These are phyloP conservation scores for Seiridium cupressi DNA, from an alignment of 2,329 filamentous ascomycete species.

Conservation along the genomic window DNA sequence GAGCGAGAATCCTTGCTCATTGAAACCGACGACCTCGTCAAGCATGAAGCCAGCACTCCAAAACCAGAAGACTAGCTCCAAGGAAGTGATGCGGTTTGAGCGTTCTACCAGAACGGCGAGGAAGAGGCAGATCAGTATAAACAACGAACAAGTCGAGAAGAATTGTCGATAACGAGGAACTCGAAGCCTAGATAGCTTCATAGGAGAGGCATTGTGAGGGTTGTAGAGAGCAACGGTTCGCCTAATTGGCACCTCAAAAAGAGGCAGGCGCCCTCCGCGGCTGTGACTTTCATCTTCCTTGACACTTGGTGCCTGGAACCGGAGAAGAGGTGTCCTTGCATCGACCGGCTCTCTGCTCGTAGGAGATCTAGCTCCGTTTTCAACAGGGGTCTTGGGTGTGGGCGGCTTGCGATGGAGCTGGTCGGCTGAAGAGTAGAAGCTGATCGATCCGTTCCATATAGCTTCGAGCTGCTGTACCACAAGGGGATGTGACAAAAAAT, in stretches of 20 bases:
- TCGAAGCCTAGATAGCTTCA: conserved; percentile 86
- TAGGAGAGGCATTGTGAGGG: conserved; percentile 82
- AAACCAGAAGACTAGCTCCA: conserved; percentile 94
- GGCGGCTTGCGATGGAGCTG: conserved; percentile 67
- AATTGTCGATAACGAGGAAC: conserved; percentile 91
- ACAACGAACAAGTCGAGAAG: conserved; percentile 83
- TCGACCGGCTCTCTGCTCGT: conserved; percentile 34
- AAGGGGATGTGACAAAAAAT: conserved; percentile 85
- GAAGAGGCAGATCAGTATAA: conserved; percentile 80
- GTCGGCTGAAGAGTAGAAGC: conserved; percentile 88
- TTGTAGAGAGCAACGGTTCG: conserved; percentile 87
- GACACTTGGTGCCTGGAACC: conserved; percentile 24
- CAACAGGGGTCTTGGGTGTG: conserved; percentile 15
- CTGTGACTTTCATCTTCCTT: conserved; percentile 27
- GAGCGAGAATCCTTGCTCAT: conserved; percentile 91
- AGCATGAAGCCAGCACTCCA: conserved; percentile 98
- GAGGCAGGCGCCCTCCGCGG: conserved; percentile 14
- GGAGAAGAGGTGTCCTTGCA: conserved; percentile 51
- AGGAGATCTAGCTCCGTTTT: conserved; percentile 17
- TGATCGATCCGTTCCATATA: conserved; percentile 94
- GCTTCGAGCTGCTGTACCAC: conserved; percentile 95
- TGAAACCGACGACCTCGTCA: conserved; percentile 93
- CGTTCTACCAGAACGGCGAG: conserved; percentile 76
- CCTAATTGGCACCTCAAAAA: conserved; percentile 46
- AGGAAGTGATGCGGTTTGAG: conserved; percentile 74